Percentiles rank a stretch among this genome's conserved stretches.
Evolutionary conservation across 768 basidiomycete genomes (phyloP).

Genomic region (Serpula lacrymans): DNA sequence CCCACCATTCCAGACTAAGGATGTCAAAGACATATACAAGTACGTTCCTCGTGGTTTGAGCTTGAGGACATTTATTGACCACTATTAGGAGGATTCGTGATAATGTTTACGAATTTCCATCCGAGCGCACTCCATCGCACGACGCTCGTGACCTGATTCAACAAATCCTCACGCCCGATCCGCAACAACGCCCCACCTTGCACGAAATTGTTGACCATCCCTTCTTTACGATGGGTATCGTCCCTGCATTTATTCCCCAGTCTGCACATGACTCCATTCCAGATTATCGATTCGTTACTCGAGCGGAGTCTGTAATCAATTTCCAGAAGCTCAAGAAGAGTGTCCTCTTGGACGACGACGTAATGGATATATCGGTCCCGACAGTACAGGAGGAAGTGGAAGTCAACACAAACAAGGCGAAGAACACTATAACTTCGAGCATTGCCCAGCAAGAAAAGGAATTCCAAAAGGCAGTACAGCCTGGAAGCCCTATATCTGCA

Average conservation of each 20-base stretch:
- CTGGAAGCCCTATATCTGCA: conserved; percentile 91
- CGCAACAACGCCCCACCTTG: conserved; percentile 76
- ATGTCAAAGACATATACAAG: conserved; percentile 96
- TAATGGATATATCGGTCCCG: conserved; percentile 41
- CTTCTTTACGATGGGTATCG: conserved; percentile 79
- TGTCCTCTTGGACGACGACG: conserved; percentile 62
- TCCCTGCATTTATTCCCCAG: conserved; percentile 78
- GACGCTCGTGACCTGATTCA: conserved; percentile 76
- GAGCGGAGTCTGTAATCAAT: conserved; percentile 61
- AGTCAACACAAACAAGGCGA: conserved; percentile 15
- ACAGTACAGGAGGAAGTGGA: conserved; percentile 20
- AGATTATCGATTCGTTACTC: conserved; percentile 68
- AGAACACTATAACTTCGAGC: conserved; percentile 50
- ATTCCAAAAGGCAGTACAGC: conserved; percentile 94
- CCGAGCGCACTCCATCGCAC: conserved; percentile 67
- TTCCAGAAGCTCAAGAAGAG: conserved; percentile 62
- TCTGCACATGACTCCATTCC: conserved; percentile 75
- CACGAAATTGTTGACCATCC: conserved; percentile 80
- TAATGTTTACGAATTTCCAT: conserved; percentile 90
- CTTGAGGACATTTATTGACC: conserved; percentile 10
- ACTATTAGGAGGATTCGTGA: conserved; percentile 77
- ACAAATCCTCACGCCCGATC: conserved; percentile 82
- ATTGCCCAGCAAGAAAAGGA: conserved; percentile 91
- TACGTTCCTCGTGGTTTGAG: conserved; percentile 31
- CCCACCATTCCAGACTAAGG: conserved; percentile 99